Conservation (phyloP, 176 grass and related monocot genomes). For the Oryza meyeriana region DNA sequence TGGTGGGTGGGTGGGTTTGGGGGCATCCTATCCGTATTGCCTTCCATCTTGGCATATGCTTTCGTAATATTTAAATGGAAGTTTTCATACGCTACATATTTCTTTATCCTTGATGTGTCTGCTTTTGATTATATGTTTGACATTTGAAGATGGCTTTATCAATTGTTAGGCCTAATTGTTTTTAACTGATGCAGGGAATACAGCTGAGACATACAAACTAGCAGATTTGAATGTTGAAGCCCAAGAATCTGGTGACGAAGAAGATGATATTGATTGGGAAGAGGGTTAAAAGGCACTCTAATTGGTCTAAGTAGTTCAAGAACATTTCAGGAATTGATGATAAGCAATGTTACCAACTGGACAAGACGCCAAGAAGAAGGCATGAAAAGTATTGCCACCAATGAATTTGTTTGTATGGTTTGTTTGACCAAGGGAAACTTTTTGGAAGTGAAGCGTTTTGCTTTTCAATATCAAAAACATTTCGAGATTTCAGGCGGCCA, state of each 20-base stretch:
- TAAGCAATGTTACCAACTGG: neutral
- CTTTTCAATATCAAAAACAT: neutral
- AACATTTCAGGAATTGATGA: neutral
- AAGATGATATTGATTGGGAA: slow-evolving; percentile 72
- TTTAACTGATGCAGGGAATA: slow-evolving; percentile 47
- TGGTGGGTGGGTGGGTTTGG: neutral
- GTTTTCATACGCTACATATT: slow-evolving; percentile 5
- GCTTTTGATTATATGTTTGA: neutral
- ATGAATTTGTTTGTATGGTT: neutral
- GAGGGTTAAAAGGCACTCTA: slow-evolving; percentile 51
- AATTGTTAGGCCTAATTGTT: slow-evolving; percentile 20
- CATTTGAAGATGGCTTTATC: neutral
- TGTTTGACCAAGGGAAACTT: neutral
- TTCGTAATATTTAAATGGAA: neutral
- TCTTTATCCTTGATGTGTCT: neutral
- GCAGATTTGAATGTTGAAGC: slow-evolving; percentile 87
- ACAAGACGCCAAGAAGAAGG: neutral
- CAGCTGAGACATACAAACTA: slow-evolving; percentile 52
- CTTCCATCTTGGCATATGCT: neutral
- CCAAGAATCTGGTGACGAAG: slow-evolving; percentile 66
- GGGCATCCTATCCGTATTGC: neutral
- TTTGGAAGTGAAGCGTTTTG: neutral
- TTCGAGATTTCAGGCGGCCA: neutral
- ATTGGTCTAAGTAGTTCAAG: neutral
- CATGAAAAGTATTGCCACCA: neutral